Evolutionary conservation across 164 flowering plant species (phyloP).

Genomic region (Vitis vinifera): ASM3070453v1 NC_081822.1:6632001-6632500

Average conservation of each 20-base stretch:
- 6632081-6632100: slow-evolving; percentile 72
- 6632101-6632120: slow-evolving; percentile 97
- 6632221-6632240: neutral
- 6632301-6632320: neutral
- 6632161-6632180: slow-evolving; percentile 94
- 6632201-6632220: slow-evolving; percentile 63
- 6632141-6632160: slow-evolving; percentile 87
- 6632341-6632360: neutral
- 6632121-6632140: slow-evolving; percentile 90
- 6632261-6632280: neutral
- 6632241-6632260: neutral
- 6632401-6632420: too few relatives aligned
- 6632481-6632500: too few relatives aligned
- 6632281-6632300: neutral
- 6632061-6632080: neutral
- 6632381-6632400: too few relatives aligned
- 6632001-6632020: neutral
- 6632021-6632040: too few relatives aligned
- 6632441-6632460: too few relatives aligned
- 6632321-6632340: neutral
- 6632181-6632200: slow-evolving; percentile 73
- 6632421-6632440: too few relatives aligned
- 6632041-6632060: neutral
- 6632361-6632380: too few relatives aligned
- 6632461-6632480: too few relatives aligned